Conservation (phyloP, 805 yeast species). For the Candida ovalis region DNA sequence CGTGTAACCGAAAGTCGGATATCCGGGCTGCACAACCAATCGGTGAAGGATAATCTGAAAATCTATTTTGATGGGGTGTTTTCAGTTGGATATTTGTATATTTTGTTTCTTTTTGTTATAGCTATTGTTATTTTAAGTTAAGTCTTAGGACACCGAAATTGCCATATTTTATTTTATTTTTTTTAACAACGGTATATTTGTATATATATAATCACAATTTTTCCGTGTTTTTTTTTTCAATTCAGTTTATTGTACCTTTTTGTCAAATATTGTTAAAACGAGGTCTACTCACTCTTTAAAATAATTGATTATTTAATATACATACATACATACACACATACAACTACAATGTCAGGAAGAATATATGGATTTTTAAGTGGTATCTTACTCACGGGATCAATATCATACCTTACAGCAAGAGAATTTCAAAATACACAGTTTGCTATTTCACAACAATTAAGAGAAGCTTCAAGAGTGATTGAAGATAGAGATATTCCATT, state of each 20-base stretch:
- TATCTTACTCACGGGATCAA: slow-evolving; percentile 57
- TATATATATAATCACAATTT: neutral
- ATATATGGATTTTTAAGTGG: slow-evolving; percentile 57
- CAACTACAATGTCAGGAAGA: slow-evolving; percentile 37
- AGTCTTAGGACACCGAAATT: neutral
- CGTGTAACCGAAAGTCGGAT: neutral
- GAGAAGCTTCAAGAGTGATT: slow-evolving; percentile 45
- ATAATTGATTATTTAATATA: neutral
- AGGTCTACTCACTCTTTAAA: neutral
- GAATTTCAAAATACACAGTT: slow-evolving; percentile 48
- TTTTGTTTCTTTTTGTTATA: neutral
- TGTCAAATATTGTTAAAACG: no score
- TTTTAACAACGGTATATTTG: no score
- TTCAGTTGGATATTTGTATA: neutral
- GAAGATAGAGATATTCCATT: slow-evolving; percentile 51
- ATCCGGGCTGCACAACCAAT: neutral
- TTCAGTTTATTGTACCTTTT: no score
- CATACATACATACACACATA: neutral
- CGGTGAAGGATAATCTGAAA: neutral
- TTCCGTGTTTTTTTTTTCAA: neutral
- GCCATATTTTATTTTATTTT: no score
- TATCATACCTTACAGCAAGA: slow-evolving; percentile 57
- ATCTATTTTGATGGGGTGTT: neutral
- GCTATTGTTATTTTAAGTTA: neutral
- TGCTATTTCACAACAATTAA: slow-evolving; percentile 44